Evolutionary conservation across 495 filamentous ascomycete species (phyloP).

Genomic region (Tetracladium marchalianum): DNA sequence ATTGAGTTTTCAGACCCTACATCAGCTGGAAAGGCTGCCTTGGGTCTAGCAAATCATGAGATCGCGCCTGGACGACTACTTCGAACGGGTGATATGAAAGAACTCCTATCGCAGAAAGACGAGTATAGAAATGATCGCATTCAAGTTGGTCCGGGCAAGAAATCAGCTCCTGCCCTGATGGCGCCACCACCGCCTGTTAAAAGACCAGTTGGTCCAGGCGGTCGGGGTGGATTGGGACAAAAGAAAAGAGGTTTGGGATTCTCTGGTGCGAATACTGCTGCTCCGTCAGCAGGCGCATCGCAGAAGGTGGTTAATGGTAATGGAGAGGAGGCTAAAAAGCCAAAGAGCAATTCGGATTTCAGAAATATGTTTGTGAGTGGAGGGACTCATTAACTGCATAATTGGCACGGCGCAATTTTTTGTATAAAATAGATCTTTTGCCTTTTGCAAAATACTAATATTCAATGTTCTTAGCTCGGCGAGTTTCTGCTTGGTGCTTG

Average conservation of each 20-base stretch:
- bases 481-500: too few species aligned
- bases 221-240: conserved; percentile 42
- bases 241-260: conserved; percentile 43
- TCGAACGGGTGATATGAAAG: conserved; percentile 54
- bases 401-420: not conserved
- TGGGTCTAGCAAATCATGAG: conserved; percentile 64
- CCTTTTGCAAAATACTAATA: too few species aligned
- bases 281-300: conserved; percentile 21
- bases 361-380: conserved; percentile 56
- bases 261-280: conserved; percentile 23
- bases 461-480: too few species aligned
- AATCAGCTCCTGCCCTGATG: conserved; percentile 28
- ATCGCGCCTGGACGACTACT: conserved; percentile 55
- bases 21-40: conserved; percentile 61
- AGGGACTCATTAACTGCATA: conserved; percentile 6
- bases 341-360: conserved; percentile 85
- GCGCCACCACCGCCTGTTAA: conserved; percentile 42
- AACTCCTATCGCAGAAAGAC: conserved; percentile 50
- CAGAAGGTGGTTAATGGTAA: conserved; percentile 14
- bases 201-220: conserved; percentile 41
- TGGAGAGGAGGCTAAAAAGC: conserved; percentile 22
- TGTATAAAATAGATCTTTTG: not conserved
- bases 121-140: conserved; percentile 39
- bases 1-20: conserved; percentile 67
- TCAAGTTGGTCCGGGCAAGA: conserved; percentile 31